A percentile compares a stretch with the other conserved stretches of the same genome.
These are phyloP conservation scores for Cyamopsis tetragonoloba DNA, from an alignment of 306 rosid genomes.

Conservation along the genomic window DNA sequence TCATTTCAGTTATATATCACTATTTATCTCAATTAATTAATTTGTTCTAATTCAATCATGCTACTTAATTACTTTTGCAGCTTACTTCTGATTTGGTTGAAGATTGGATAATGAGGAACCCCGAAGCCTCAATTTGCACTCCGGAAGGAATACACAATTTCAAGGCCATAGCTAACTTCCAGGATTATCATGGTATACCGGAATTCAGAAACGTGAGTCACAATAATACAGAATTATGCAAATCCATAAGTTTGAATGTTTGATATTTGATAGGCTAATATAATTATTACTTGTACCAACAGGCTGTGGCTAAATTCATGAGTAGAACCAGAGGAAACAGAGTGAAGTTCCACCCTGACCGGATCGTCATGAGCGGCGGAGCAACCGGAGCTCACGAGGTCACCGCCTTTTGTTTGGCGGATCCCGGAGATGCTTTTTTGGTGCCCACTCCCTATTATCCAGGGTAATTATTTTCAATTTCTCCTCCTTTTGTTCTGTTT, in stretches of 20 bases:
- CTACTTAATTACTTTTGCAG: conserved; percentile 43
- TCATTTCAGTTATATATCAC: no score
- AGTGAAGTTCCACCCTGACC: conserved; percentile 66
- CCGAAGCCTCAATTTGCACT: conserved; percentile 83
- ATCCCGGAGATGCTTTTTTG: conserved; percentile 80
- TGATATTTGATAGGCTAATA: neutral
- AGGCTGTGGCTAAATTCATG: conserved; percentile 96
- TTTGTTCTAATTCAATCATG: neutral
- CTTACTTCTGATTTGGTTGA: conserved; percentile 56
- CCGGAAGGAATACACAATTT: conserved; percentile 56
- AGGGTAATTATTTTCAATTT: conserved; percentile 40
- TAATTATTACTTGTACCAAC: conserved; percentile 21
- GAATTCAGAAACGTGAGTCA: conserved; percentile 69
- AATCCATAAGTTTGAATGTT: neutral
- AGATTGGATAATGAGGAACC: conserved; percentile 64
- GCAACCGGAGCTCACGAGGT: conserved; percentile 94
- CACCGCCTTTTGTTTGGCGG: conserved; percentile 72
- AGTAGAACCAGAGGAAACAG: conserved; percentile 64
- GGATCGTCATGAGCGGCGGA: conserved; percentile 91
- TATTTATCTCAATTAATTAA: no score
- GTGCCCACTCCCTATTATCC: conserved; percentile 95
- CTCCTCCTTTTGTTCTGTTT: neutral
- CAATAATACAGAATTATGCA: neutral
- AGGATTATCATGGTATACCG: conserved; percentile 86
- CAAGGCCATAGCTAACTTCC: conserved; percentile 60